Base-by-base conservation (phyloP, 2,329 filamentous ascomycete genomes). In the Penicillium glabrum region DNA sequence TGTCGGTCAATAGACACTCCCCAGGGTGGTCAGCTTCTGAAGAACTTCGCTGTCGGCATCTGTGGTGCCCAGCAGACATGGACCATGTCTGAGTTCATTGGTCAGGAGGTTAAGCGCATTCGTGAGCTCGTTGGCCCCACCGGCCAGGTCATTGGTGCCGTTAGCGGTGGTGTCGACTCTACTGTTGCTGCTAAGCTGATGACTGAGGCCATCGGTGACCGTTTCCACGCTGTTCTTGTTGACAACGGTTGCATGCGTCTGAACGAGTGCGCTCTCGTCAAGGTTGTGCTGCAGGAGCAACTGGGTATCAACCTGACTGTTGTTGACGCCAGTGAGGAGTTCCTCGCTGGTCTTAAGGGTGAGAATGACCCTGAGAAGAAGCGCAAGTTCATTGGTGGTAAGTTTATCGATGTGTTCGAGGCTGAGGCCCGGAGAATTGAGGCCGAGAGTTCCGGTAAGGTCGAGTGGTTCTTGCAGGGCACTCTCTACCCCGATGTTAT, bases 221-320 rank as follows among this genome's bases (percentile, higher is more conserved):
- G 92, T 16, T 96, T 96, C 79, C 84, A 93, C 65, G 91, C 91
- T 16, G 85, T 96, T 3, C 83, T 96, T 21, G 86, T 97, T 8
- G 88, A 98, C 77, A 96, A 90, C 64, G 92, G 91, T 60, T 81
- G 91, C 51, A 87, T 99, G 83, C 86, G 95, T 39, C 81, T 95
- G 29, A 88, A 96, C 69, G 95, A 98, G 75, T 92, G 89, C 64
- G 79, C 87, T 63, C 81, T 88, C 67, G 95, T 98, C 51, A 88
- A 96, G 75, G 80, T 91, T 74, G 93, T 86, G 0, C 83, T 98
- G 2, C 82, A 83, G 1, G 74, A 92, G 68, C 87, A 95, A 63
- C 84, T 98, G 1, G 90, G 90, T 1, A 96, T 98, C 75, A 95
- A 96, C 74, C 81, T 98, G 3, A 96, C 90, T 0, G 88, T 98